These are phyloP conservation scores for Xylaria venustula DNA, from an alignment of 495 filamentous ascomycete species.

Conservation along the genomic window DNA sequence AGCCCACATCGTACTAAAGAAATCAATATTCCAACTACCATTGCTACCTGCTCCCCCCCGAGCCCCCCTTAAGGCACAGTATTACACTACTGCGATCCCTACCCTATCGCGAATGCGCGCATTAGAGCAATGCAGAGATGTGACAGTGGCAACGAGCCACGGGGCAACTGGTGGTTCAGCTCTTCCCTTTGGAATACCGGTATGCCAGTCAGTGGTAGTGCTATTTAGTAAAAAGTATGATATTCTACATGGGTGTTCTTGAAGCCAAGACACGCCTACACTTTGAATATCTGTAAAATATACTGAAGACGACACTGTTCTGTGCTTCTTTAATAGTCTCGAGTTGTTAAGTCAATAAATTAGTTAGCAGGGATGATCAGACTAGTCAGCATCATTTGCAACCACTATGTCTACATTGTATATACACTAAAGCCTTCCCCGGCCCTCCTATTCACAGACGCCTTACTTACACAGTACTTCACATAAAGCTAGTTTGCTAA, in stretches of 20 bases:
- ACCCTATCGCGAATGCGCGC: background rate
- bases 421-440: background rate
- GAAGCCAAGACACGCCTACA: background rate
- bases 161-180: slow-evolving; percentile 1
- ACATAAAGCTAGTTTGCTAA: background rate
- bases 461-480: background rate
- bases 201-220: background rate
- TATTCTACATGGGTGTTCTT: too few species aligned
- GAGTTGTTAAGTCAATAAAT: background rate
- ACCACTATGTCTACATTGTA: background rate
- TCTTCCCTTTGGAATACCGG: background rate
- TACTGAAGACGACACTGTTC: too few species aligned
- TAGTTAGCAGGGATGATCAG: background rate
- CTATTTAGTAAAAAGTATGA: background rate
- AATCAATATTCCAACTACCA: background rate
- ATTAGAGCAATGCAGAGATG: background rate
- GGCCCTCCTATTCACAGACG: background rate
- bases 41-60: background rate
- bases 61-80: too few species aligned
- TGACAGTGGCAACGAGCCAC: slow-evolving; percentile 1
- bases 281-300: background rate
- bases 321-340: too few species aligned
- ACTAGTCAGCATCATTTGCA: background rate
- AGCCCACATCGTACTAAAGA: background rate
- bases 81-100: background rate